Conservation (phyloP, 805 yeast species). For the Metschnikowia lachancei region DNA sequence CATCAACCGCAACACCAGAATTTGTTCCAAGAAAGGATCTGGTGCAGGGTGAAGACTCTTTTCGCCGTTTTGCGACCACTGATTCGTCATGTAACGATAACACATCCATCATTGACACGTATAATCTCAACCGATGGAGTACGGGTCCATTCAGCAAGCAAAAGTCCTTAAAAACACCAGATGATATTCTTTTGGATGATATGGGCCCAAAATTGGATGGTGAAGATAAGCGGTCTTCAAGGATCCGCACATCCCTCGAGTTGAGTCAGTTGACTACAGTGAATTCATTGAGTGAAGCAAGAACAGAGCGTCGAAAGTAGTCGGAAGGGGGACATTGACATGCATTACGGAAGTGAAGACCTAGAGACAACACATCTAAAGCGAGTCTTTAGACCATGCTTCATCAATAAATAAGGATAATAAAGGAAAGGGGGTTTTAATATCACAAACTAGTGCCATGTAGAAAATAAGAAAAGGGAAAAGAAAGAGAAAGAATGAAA, state of each 20-base stretch:
- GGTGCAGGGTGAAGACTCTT: slow-evolving; percentile 1
- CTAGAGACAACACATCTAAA: not conserved
- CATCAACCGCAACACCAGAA: slow-evolving; percentile 3
- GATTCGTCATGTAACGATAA: slow-evolving; percentile 33
- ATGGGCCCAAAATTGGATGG: slow-evolving; percentile 11
- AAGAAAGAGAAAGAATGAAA: no score
- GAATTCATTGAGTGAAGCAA: slow-evolving; percentile 22
- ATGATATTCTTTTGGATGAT: slow-evolving; percentile 51
- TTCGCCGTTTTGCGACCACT: slow-evolving; percentile 28
- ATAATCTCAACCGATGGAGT: slow-evolving; percentile 28
- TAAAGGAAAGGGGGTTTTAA: not conserved
- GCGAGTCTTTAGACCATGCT: not conserved
- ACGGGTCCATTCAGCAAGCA: slow-evolving; percentile 32
- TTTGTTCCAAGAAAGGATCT: slow-evolving; percentile 5
- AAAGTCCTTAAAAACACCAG: slow-evolving; percentile 40
- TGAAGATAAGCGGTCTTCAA: slow-evolving; percentile 18
- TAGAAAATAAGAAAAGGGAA: no score
- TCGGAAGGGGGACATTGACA: not conserved
- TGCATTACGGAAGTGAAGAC: not conserved
- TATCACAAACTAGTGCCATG: not conserved
- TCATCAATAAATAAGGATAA: not conserved
- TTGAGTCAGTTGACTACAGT: slow-evolving; percentile 37
- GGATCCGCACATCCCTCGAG: slow-evolving; percentile 37
- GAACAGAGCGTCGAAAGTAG: slow-evolving; percentile 1
- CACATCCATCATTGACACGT: slow-evolving; percentile 33